These are phyloP conservation scores for Aspergillus ruber DNA, from an alignment of 2,329 filamentous ascomycete genomes.

Conservation along the genomic window DNA sequence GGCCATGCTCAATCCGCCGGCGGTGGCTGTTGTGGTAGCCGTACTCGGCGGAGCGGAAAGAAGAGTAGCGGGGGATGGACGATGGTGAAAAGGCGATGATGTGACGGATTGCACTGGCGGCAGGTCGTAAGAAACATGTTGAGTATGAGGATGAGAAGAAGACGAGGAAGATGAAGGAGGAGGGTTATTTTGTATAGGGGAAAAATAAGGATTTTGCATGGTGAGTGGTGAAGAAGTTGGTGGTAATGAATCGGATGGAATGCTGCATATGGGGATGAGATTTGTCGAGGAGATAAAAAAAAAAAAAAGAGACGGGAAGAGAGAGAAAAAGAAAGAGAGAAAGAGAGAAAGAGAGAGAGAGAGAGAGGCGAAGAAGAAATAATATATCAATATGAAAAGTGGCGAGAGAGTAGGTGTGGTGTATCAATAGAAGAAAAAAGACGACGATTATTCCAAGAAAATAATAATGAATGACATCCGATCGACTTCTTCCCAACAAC, in stretches of 20 bases:
- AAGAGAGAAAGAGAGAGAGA: slow-evolving; percentile 1
- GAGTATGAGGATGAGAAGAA: slow-evolving; percentile 6
- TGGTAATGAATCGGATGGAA: not conserved
- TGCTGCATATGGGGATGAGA: not conserved
- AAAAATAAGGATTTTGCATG: slow-evolving; percentile 32
- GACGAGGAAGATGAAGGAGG: not conserved
- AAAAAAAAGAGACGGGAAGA: not conserved
- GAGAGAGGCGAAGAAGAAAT: slow-evolving; percentile 6
- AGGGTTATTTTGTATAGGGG: slow-evolving; percentile 14
- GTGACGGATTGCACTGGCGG: slow-evolving; percentile 32
- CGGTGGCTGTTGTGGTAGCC: slow-evolving; percentile 12
- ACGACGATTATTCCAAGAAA: not conserved
- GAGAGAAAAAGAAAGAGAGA: not conserved
- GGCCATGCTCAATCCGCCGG: slow-evolving; percentile 33
- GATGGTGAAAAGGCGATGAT: slow-evolving; percentile 24
- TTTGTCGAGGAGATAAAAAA: not conserved
- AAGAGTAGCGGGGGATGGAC: slow-evolving; percentile 20
- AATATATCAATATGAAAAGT: not conserved
- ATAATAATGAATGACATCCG: no score
- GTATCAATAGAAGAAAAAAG: not conserved
- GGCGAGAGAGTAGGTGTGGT: not conserved
- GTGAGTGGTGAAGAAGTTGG: not conserved
- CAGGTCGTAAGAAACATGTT: slow-evolving; percentile 24
- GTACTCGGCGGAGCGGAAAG: slow-evolving; percentile 34
- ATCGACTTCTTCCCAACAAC: no score